Evolutionary conservation across 257 asterid species (phyloP).

Genomic region (Lycium ferocissimum): DNA sequence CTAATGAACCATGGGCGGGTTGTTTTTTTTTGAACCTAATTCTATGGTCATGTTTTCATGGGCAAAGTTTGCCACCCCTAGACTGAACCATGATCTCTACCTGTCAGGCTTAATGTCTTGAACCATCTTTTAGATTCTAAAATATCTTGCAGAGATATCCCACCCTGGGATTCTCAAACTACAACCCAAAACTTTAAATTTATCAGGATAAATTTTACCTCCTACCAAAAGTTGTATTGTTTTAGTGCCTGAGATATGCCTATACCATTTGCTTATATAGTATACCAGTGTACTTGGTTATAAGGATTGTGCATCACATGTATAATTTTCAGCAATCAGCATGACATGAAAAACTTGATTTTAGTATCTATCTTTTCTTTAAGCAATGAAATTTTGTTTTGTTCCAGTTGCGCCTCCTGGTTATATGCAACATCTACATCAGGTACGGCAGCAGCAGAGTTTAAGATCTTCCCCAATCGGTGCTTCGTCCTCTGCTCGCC

Average conservation of each 20-base stretch:
- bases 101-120: background rate
- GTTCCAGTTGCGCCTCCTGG: constrained; percentile 34
- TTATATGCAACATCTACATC: constrained; percentile 28
- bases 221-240: background rate
- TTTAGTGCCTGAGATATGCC: constrained; percentile 13
- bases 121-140: too few relatives aligned
- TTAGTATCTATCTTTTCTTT: background rate
- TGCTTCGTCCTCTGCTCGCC: constrained; percentile 24
- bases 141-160: background rate
- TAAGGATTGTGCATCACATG: background rate
- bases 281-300: background rate
- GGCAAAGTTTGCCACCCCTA: too few relatives aligned
- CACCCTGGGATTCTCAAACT: too few relatives aligned
- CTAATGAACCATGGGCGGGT: background rate
- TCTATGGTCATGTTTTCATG: too few relatives aligned
- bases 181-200: background rate
- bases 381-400: background rate
- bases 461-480: constrained; percentile 24
- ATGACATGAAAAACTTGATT: constrained; percentile 6
- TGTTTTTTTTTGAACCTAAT: too few relatives aligned
- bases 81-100: background rate
- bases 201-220: too few relatives aligned
- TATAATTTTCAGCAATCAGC: constrained; percentile 20
- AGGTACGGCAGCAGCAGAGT: constrained; percentile 13
- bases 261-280: constrained; percentile 18